Conservation (phyloP, 2,329 filamentous ascomycete genomes). For the Ceratocystis albifundus region DNA sequence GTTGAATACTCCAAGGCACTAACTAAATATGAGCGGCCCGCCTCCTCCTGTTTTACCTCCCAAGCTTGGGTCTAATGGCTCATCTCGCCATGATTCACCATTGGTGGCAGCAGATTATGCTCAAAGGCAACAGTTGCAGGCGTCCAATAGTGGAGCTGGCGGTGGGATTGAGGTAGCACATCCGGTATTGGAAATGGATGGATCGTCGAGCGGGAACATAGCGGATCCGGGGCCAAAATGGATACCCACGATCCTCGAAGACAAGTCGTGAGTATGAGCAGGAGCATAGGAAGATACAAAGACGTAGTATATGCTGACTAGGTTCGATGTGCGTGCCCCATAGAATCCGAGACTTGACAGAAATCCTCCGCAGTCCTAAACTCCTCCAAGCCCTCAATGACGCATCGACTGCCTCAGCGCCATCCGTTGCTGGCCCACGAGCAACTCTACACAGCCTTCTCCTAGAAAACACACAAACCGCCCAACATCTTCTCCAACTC, state of each 20-base stretch:
- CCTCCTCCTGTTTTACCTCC: conserved; percentile 63
- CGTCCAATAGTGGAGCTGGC: background rate
- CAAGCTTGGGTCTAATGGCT: conserved; percentile 58
- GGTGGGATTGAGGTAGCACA: conserved; percentile 3
- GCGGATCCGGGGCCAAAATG: conserved; percentile 57
- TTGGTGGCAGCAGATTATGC: conserved; percentile 29
- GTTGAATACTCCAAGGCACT: too few species aligned
- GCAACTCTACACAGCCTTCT: conserved; percentile 54
- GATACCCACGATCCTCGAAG: conserved; percentile 64
- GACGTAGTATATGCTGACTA: conserved; percentile 26
- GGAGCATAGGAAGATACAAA: background rate
- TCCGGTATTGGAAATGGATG: conserved; percentile 13
- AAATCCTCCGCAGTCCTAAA: conserved; percentile 50
- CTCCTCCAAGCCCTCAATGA: conserved; percentile 67
- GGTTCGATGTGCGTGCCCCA: conserved; percentile 15
- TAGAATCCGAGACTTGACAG: conserved; percentile 68
- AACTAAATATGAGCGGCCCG: conserved; percentile 24
- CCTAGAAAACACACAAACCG: conserved; percentile 58
- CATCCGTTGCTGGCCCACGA: conserved; percentile 56
- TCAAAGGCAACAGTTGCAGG: background rate
- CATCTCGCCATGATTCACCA: conserved; percentile 55
- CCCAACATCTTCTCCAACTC: conserved; percentile 48
- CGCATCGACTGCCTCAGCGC: conserved; percentile 55
- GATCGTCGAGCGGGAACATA: background rate
- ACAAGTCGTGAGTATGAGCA: conserved; percentile 58